Conservation (phyloP, 345 rosid species). For the Hypericum perforatum region DNA sequence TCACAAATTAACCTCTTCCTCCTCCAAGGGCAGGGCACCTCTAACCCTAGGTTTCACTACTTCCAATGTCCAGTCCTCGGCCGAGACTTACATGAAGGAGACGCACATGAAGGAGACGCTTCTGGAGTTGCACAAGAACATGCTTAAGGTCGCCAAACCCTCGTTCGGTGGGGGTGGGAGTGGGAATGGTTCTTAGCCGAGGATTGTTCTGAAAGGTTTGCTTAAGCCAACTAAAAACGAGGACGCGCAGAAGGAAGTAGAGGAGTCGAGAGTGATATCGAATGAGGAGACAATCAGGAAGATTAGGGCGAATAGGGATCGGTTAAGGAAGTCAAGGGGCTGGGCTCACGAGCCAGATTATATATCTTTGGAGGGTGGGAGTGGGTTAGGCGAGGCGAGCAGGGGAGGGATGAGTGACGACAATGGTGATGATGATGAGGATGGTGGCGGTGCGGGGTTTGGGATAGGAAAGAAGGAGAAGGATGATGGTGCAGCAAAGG, state of each 20-base stretch:
- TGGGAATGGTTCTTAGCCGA: constrained; percentile 33
- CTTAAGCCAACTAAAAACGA: constrained; percentile 26
- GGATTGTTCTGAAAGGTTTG: constrained; percentile 45
- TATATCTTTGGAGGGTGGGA: constrained; percentile 58
- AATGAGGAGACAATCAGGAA: constrained; percentile 54
- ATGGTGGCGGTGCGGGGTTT: constrained; percentile 48
- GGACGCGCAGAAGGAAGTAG: neutral
- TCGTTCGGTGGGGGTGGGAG: too few species aligned
- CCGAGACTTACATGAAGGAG: constrained; percentile 76
- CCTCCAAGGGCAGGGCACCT: constrained; percentile 43
- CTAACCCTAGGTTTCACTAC: constrained; percentile 23
- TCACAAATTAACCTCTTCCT: constrained; percentile 46
- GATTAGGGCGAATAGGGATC: constrained; percentile 62
- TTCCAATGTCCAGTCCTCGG: constrained; percentile 75
- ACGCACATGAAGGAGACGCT: too few species aligned
- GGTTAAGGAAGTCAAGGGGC: constrained; percentile 41
- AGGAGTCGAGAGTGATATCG: constrained; percentile 9
- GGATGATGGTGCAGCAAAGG: constrained; percentile 19
- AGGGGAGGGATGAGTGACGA: constrained; percentile 70
- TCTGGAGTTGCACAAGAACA: constrained; percentile 81
- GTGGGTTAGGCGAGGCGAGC: constrained; percentile 24
- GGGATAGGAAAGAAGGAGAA: constrained; percentile 38
- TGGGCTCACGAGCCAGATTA: constrained; percentile 50
- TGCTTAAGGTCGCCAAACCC: constrained; percentile 47
- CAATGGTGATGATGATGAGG: constrained; percentile 53